Base-by-base conservation (phyloP, 1,139 yeast genomes). In the Candida sanyaensis region DNA sequence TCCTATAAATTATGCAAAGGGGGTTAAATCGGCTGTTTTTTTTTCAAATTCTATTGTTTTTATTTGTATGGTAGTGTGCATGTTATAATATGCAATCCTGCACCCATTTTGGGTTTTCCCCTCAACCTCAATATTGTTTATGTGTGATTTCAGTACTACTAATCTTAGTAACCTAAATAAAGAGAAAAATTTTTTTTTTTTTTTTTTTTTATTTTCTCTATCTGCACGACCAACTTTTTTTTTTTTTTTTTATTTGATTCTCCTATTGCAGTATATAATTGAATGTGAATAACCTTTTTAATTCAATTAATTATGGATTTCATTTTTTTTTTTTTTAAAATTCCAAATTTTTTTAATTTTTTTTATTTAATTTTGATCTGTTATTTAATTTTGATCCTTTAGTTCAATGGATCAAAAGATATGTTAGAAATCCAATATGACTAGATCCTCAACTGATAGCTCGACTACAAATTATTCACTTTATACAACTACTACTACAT, bases 401-500 rank as follows among this genome's bases (percentile, higher is more conserved):
- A 7, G 10, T 7, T 24, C 27, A 23, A 36, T 36, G 39, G 12
- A 36, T 24, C 29, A 36, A 36, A 17, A 12, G 39, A 24, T 36
- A 36, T 36, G 39, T 24, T n/a, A 24, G 39, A 28, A 36, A 24
- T 9, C 2, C 29, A 36, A 6, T n/a, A 36, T 28, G 31, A 37
- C 41, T 27, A 37, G 41, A 37, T 37, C 41, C 23, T 37, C 41
- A 8, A 37, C 41, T 3, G 41, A 37, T 28, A 37, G 41, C 32
- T 37, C 37, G 10, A 13, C 39, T 37, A 30, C 44, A 28, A 32
- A 32, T 24, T 34, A 34, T 26, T 34, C 33, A 10, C 26, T 28
- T 36, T 27, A 34, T 45, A 26, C n/a, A n/a, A n/a, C 42, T 36
- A 28, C 41, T 2, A 37, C 33, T 5, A 37, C 30, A 27, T 37